A percentile compares a stretch with the other conserved stretches of the same genome.
phyloP scores from a whole-genome alignment of 108 stramenopile genomes.

The Stephanodiscus triporus region DNA sequence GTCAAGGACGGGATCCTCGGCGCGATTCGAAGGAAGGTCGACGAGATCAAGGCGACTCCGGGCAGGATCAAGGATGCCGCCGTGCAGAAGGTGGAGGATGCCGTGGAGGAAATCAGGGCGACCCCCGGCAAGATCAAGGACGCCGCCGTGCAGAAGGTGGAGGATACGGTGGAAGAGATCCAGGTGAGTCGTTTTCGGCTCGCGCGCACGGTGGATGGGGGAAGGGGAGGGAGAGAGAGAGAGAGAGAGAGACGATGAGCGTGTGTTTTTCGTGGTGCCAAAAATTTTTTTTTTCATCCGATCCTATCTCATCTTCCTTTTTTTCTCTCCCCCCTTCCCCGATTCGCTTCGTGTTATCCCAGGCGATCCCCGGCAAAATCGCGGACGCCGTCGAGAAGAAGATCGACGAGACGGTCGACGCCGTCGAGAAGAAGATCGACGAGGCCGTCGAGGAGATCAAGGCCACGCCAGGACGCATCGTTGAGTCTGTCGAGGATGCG shows the following conservation, averaged over 20 bases:
- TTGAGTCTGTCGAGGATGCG: conserved; percentile 55
- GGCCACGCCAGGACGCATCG: conserved; percentile 75
- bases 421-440: conserved; percentile 53
- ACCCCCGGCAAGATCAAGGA: conserved; percentile 40
- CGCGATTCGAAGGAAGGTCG: conserved; percentile 29
- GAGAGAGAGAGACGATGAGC: neutral
- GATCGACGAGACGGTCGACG: conserved; percentile 57
- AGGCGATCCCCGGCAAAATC: conserved; percentile 41
- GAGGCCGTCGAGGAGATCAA: conserved; percentile 67
- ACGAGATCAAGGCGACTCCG: conserved; percentile 42
- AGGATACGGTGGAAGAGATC: conserved; percentile 66
- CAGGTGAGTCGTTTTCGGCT: conserved; percentile 47
- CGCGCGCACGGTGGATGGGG: too few species aligned
- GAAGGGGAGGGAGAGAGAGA: neutral
- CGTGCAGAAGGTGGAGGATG: conserved; percentile 50
- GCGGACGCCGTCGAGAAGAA: conserved; percentile 52
- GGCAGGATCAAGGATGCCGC: conserved; percentile 40
- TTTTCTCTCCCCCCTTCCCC: neutral
- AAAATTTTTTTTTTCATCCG: neutral
- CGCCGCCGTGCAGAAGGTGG: conserved; percentile 48
- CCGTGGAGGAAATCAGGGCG: conserved; percentile 66
- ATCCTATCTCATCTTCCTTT: neutral
- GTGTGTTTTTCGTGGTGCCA: neutral
- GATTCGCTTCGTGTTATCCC: neutral
- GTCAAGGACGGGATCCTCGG: conserved; percentile 32